A percentile compares a stretch with the other conserved stretches of the same genome.
These are phyloP conservation scores for Sporothrix globosa DNA, from an alignment of 2,329 filamentous ascomycete species.

Conservation along the genomic window DNA sequence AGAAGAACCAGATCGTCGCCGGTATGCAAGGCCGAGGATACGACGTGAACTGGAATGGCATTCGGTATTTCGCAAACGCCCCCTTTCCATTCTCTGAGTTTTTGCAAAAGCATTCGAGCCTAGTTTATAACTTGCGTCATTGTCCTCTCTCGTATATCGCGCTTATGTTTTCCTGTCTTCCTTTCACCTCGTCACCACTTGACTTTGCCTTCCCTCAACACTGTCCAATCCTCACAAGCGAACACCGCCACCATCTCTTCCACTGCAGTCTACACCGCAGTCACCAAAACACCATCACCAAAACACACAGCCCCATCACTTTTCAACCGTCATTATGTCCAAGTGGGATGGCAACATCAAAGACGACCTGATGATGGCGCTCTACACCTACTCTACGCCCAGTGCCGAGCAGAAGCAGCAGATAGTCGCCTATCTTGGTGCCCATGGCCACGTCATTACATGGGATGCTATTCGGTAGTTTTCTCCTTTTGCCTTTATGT, in stretches of 20 bases:
- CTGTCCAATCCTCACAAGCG: background rate
- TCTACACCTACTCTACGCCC: conserved; percentile 29
- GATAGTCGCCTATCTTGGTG: conserved; percentile 34
- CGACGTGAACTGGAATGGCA: conserved; percentile 44
- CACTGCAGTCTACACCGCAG: background rate
- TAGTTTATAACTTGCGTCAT: conserved; percentile 3
- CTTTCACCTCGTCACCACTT: background rate
- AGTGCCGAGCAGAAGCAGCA: conserved; percentile 34
- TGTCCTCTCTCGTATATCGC: background rate
- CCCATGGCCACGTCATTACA: conserved; percentile 37
- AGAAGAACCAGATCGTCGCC: conserved; percentile 38
- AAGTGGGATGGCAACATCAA: conserved; percentile 34
- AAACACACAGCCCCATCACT: background rate
- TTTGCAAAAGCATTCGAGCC: background rate
- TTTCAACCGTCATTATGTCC: conserved; percentile 28
- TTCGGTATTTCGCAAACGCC: conserved; percentile 41
- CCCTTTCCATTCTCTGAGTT: background rate
- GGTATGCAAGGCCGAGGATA: conserved; percentile 39
- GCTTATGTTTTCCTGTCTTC: background rate
- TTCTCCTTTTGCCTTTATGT: background rate
- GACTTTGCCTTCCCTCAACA: background rate
- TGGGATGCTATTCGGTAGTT: conserved; percentile 40
- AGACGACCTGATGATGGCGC: conserved; percentile 35
- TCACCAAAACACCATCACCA: background rate
- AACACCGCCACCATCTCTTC: background rate